Evolutionary conservation across 805 yeast species (phyloP), one percentile per base, ranked within the genome.

Genomic region (Saccharomycopsis olivae): DNA sequence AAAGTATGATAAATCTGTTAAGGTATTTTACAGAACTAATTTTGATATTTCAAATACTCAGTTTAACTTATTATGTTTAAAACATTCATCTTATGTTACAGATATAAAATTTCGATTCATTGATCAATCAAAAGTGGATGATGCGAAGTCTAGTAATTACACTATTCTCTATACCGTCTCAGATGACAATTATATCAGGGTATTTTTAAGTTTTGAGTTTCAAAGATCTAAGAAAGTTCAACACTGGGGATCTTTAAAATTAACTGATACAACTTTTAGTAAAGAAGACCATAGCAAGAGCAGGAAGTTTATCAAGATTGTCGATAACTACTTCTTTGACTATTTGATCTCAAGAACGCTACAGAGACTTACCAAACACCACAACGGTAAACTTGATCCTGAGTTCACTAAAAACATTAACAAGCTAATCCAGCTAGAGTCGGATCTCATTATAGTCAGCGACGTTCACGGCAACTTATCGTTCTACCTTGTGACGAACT

Each of bases 11-110:
- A 64, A 65, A 27, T 61, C 81, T 11, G 75, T 84, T 21, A 85
- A 84, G 53, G 64, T 85, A 2, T 88, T 95, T 95, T 67, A 76
- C 39, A 62, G 96, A 37, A 65, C 75, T 5, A 70, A 80, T 5
- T 83, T 76, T 51, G 86, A 81, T 25, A 68, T 69, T 20, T 75
- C 72, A 27, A 68, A 74, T 29, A 67, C 78, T 5, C 66, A 68
- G 20, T 86, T 85, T 54, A 92, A 81, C 50, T 60, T 85, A 46
- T 61, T 74, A 0, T 78, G 81, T 50, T 58, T 86, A 17, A 67
- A 73, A n/a, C 94, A 83, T 52, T 75, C 78, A 1, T 53, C 66
- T 1, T 66, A 66, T 39, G 73, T 87, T 1, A 65, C 75, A 0
- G 62, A 64, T 25, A 54, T 78, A 29, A 63, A 40, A 31, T 46